Base-by-base conservation (phyloP, 495 filamentous ascomycete species). In the Podospora bellae-mahoneyi region DNA sequence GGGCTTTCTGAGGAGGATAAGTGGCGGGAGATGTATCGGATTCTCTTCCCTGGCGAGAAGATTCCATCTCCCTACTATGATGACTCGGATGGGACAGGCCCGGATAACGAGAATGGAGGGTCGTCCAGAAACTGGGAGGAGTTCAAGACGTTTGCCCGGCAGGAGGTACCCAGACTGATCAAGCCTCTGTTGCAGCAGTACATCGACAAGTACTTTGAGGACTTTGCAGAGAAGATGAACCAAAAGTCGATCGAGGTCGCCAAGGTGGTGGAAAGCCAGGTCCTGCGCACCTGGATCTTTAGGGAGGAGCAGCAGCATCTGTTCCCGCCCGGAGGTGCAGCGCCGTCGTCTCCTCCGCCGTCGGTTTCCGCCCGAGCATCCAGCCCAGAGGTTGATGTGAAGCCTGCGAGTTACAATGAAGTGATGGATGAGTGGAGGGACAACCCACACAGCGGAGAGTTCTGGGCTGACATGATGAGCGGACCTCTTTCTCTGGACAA, bases 41-140 rank as follows among this genome's bases (percentile, higher is more conserved):
- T 72, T 30, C 69, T 79, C 39, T 79, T 78, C 26, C 72, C 73
- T 0, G 67, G 28, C 5, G 68, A 70, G 59, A 65, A 56, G 5
- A 20, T 71, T 30, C 75, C 76, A 2, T 73, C 73, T n/a, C 75
- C 76, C 27, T 77, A 69, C 60, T 75, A 77, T 66, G 73, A 73
- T 48, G 15, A 61, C 0, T 18, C 54, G 19, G 26, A 18, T 2
- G 60, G 48, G 16, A 15, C 59, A 23, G 26, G 23, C 13, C 19
- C 19, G 20, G 20, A 48, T 7, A 13, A 55, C 7, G 63, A 60
- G 16, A 64, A 57, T 6, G 39, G 27, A 64, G 20, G 54, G 60
- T 39, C 16, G 68, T 71, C 60, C 34, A 64, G 39, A 68, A 16
- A 66, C 34, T 0, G 65, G 6, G 68, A 71, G n/a, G 76, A 73